phyloP scores from a whole-genome alignment of 495 filamentous ascomycete genomes.

The Trichoderma reesei region DNA sequence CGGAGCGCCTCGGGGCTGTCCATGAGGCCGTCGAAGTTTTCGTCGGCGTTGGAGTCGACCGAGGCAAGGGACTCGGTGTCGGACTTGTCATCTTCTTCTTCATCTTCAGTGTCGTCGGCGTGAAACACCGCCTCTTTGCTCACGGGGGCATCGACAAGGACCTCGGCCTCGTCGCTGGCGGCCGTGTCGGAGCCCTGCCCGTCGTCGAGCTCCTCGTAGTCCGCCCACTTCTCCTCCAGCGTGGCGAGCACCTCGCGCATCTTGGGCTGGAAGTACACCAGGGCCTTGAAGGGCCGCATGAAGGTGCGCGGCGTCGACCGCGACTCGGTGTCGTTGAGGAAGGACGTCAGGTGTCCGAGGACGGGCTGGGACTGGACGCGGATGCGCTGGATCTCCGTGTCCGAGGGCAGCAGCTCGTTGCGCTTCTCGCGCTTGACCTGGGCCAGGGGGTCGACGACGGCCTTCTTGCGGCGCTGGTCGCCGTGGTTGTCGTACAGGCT shows the following conservation, averaged over 20 bases:
- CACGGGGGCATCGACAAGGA: constrained; percentile 19
- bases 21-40: constrained; percentile 21
- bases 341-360: constrained; percentile 21
- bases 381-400: constrained; percentile 25
- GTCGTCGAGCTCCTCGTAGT: constrained; percentile 22
- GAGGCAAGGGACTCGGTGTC: constrained; percentile 16
- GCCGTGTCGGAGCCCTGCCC: constrained; percentile 7
- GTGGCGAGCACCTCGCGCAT: constrained; percentile 25
- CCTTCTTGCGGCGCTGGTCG: background rate
- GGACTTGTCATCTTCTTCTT: constrained; percentile 14
- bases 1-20: constrained; percentile 24
- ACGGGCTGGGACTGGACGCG: constrained; percentile 31
- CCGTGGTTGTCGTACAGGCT: background rate
- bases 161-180: constrained; percentile 16
- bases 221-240: constrained; percentile 30
- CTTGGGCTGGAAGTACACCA: constrained; percentile 29
- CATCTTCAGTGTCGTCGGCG: constrained; percentile 9
- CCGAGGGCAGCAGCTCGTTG: background rate
- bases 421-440: background rate
- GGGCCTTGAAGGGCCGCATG: constrained; percentile 28
- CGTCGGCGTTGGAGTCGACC: constrained; percentile 16
- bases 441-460: background rate
- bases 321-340: constrained; percentile 18
- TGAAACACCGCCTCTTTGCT: no score
- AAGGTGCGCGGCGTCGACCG: constrained; percentile 25